A percentile compares a stretch with the other conserved stretches of the same genome.
phyloP scores from a whole-genome alignment of 352 stramenopile genomes.

The Globisporangium cederbergense region DNA sequence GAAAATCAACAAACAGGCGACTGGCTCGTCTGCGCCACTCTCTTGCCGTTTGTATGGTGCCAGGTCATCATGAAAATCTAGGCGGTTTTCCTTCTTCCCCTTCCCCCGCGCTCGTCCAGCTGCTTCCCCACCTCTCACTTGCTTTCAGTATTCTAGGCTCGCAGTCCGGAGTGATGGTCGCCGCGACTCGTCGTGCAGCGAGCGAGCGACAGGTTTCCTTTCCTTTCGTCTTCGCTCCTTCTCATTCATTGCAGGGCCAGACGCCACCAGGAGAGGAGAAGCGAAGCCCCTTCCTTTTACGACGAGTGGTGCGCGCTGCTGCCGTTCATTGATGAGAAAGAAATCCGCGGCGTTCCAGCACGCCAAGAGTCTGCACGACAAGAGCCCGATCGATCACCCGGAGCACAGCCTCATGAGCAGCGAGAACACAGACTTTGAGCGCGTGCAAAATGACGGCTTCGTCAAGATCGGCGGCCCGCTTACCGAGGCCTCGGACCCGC shows the following conservation, averaged over 20 bases:
- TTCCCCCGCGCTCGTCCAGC: constrained; percentile 18
- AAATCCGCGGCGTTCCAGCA: constrained; percentile 9
- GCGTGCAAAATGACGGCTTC: constrained; percentile 51
- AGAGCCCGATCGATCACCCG: constrained; percentile 15
- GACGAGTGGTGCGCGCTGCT: background rate
- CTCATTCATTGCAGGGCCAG: constrained; percentile 3
- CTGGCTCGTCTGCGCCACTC: constrained; percentile 1
- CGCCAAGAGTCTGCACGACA: constrained; percentile 7
- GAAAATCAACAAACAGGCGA: too few relatives aligned
- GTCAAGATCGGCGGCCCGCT: constrained; percentile 80
- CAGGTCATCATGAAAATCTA: constrained; percentile 8
- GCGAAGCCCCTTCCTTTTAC: background rate
- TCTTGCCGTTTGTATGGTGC: background rate
- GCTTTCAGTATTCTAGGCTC: background rate
- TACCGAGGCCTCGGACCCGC: constrained; percentile 66
- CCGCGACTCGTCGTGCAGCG: background rate
- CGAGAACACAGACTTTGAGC: constrained; percentile 53
- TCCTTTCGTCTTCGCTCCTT: background rate
- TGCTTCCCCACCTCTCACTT: constrained; percentile 5
- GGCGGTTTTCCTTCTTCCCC: constrained; percentile 5
- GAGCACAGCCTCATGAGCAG: constrained; percentile 23
- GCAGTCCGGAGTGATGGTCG: background rate
- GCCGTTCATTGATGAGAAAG: constrained; percentile 11
- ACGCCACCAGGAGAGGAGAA: background rate
- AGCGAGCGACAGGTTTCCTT: background rate